Evolutionary conservation across 495 filamentous ascomycete species (phyloP), one percentile per base, ranked within the genome.

Genomic region (Friedmanniomyces simplex): DNA sequence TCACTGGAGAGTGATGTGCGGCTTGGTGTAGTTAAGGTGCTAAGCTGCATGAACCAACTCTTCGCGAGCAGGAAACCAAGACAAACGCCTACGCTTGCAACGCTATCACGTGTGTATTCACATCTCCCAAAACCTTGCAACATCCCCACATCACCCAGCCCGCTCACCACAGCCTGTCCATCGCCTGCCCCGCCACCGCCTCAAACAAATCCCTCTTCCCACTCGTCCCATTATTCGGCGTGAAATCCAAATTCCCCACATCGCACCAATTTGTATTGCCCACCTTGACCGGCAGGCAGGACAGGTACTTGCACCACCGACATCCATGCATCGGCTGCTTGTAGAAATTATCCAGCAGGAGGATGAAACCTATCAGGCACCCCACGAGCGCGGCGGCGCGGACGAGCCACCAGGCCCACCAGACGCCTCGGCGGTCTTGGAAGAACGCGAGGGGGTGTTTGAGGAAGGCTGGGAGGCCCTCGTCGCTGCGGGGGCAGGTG

Each of bases 321-420:
- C 93, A 98, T 56, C 73, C 75, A 12, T 77, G 83, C 55, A 78
- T 77, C 54, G 78, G 77, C 63, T 84, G 82, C 56, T 79, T 82
- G 71, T 96, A 97, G 68, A 98, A 98, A 71, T 96, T 88, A 53
- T 87, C 80, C 42, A 96, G 71, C 45, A 97, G 73, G 39, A 95
- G 68, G 62, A 96, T 88, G 64, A 96, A 93, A 4, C 83, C 83
- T 50, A 95, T 76, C 4, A 93, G 68, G 2, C 89, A 83, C 14
- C 81, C 80, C 8, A 94, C 79, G 53, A 97, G 71, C n/a, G 85
- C 85, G 7, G 78, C 89, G 10, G 81, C 86, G 11, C 93, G 77
- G 14, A 96, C 79, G 22, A 96, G 70, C 93, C 93, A 98, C 91
- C 94, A 98, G 11, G 73, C 85, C 93, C 93, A 98, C 93, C 93